Evolutionary conservation across 306 rosid genomes (phyloP).

Genomic region (Castanospermum australe): DNA sequence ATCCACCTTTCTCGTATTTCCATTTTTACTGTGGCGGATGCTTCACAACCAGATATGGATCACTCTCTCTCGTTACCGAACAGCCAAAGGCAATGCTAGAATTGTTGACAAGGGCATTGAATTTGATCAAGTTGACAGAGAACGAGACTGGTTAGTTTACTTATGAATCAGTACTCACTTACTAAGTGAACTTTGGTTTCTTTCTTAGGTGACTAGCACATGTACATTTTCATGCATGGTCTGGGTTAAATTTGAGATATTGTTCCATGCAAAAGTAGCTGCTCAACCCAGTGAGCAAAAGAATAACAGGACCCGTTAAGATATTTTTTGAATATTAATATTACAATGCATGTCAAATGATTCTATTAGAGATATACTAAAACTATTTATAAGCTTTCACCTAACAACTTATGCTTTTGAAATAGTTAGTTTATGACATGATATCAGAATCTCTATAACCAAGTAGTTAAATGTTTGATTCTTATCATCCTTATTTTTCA

Average conservation of each 20-base stretch:
- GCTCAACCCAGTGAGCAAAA: neutral
- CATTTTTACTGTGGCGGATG: conserved; percentile 36
- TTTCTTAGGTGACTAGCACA: no score
- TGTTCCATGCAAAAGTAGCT: no score
- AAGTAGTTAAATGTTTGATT: no score
- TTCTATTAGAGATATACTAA: no score
- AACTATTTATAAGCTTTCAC: no score
- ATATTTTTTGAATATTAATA: neutral
- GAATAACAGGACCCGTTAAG: neutral
- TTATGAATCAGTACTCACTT: neutral
- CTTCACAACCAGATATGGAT: conserved; percentile 72
- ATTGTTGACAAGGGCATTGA: conserved; percentile 63
- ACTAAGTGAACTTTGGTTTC: neutral
- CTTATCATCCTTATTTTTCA: no score
- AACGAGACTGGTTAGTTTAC: conserved; percentile 49
- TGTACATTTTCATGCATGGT: no score
- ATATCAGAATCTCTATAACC: no score
- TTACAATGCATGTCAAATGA: neutral
- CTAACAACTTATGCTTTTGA: no score
- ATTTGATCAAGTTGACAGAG: conserved; percentile 76
- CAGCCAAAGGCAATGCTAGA: conserved; percentile 46
- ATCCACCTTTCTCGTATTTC: conserved; percentile 5
- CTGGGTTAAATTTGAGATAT: no score
- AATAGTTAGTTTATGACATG: no score
- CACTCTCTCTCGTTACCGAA: conserved; percentile 52